These are phyloP conservation scores for Botrytis byssoidea DNA, from an alignment of 2,329 filamentous ascomycete species.

Conservation along the genomic window DNA sequence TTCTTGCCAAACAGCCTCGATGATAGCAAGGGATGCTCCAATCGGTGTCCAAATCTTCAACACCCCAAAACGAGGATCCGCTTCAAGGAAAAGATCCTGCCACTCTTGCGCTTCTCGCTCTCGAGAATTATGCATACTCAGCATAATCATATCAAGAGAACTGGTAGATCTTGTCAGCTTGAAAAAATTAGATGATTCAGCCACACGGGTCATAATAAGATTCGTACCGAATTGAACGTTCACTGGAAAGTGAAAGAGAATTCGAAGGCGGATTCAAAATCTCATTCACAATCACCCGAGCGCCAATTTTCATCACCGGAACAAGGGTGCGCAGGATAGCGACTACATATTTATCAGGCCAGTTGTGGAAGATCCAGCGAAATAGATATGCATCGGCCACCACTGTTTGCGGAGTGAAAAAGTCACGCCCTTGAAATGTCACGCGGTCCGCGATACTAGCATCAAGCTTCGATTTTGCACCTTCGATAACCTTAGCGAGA, in stretches of 20 bases:
- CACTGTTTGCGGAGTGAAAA: not conserved
- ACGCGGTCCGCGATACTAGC: constrained; percentile 24
- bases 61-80: not conserved
- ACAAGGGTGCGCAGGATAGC: not conserved
- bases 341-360: not conserved
- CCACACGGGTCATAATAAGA: not conserved
- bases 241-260: not conserved
- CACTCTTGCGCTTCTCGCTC: constrained; percentile 4
- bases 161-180: not conserved
- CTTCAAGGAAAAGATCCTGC: not conserved
- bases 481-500: not conserved
- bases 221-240: not conserved
- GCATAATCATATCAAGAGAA: constrained; percentile 2
- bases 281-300: not conserved
- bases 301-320: not conserved
- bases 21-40: not conserved
- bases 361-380: constrained; percentile 10
- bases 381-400: constrained; percentile 10
- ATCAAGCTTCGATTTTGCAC: constrained; percentile 41
- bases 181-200: not conserved
- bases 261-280: not conserved
- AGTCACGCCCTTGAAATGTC: not conserved
- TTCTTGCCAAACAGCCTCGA: constrained; percentile 2
- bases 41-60: not conserved
- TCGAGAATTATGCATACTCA: not conserved